These are phyloP conservation scores for Eucalyptus lansdowneana DNA, from an alignment of 345 rosid species.

Conservation along the genomic window DNA sequence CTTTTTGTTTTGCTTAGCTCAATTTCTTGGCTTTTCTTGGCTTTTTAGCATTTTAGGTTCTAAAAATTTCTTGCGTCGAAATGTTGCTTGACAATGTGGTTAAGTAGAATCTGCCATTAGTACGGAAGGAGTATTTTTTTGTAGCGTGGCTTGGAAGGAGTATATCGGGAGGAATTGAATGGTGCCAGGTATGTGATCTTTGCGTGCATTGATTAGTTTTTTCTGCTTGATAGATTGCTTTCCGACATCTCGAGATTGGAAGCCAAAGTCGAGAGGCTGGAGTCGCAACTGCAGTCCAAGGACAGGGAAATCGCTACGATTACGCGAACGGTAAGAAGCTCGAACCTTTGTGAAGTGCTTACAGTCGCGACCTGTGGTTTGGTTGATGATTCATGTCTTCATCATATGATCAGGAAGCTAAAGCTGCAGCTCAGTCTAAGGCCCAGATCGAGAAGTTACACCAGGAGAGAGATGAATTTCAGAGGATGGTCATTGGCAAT, in stretches of 20 bases:
- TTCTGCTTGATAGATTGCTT: constrained; percentile 18
- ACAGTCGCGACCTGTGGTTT: background rate
- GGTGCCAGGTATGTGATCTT: background rate
- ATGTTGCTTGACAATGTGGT: background rate
- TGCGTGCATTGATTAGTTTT: background rate
- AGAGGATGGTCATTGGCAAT: constrained; percentile 91
- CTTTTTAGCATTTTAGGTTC: background rate
- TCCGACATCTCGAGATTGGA: constrained; percentile 87
- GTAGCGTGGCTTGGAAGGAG: background rate
- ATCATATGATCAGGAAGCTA: constrained; percentile 61
- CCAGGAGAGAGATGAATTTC: constrained; percentile 95
- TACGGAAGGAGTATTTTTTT: background rate
- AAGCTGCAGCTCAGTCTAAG: constrained; percentile 74
- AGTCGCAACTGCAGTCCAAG: constrained; percentile 64
- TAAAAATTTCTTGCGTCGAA: background rate
- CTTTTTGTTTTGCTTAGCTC: background rate
- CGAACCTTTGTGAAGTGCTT: background rate
- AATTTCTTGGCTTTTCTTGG: background rate
- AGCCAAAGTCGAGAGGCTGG: constrained; percentile 90
- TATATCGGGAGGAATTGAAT: background rate
- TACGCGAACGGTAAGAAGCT: constrained; percentile 60
- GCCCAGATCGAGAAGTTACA: constrained; percentile 86
- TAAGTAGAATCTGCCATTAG: background rate
- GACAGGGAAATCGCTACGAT: constrained; percentile 93
- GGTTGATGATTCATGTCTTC: background rate